Evolutionary conservation across 345 rosid genomes (phyloP), one percentile per base, ranked within the genome.

Genomic region (Aethionema arabicum): DNA sequence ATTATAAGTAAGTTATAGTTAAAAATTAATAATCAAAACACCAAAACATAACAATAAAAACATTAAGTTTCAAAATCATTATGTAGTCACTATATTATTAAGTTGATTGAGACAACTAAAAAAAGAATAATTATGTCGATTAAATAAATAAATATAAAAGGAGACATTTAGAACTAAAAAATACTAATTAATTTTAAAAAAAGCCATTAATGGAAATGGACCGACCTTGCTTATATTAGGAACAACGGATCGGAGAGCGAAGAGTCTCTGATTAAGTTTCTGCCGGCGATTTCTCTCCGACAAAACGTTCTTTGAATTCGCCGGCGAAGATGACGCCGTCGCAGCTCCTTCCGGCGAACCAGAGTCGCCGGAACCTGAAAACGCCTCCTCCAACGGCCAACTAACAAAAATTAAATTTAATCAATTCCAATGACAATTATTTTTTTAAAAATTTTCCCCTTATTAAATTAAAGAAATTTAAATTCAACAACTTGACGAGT

Each of bases 301-400:
- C 29, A 83, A 82, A 8, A 85, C 89, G 71, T 90, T 93, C 77
- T 87, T 93, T 1, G 75, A 65, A 9, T 95, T 77, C 0, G 91
- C 90, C 14, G 79, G 78, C 30, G 84, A 71, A 0, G 91, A 88
- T n/a, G 79, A 77, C 30, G 84, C 69, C 0, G 96, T 82, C 11
- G 84, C 88, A 3, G 80, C 82, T 58, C 97, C 96, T 44, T 90
- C 99, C 33, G 99, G 97, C 40, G 97, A 93, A 56, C 99, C 90
- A 10, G 91, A 87, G 50, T 87, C 99, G 69, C 78, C 87, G 29
- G 77, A 85, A 6, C 85, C 83, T 0, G 80, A 77, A 53, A 83
- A 62, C 2, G 74, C 74, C 15, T 79, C 88, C 31, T 83, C 83
- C 32, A 79, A 12, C n/a, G 71, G 74, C 88, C 82, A 83, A 39